Percentiles rank a stretch among this genome's conserved stretches.
phyloP scores from a whole-genome alignment of 140 eudicot genomes.

The Oenanthe javanica region DNA sequence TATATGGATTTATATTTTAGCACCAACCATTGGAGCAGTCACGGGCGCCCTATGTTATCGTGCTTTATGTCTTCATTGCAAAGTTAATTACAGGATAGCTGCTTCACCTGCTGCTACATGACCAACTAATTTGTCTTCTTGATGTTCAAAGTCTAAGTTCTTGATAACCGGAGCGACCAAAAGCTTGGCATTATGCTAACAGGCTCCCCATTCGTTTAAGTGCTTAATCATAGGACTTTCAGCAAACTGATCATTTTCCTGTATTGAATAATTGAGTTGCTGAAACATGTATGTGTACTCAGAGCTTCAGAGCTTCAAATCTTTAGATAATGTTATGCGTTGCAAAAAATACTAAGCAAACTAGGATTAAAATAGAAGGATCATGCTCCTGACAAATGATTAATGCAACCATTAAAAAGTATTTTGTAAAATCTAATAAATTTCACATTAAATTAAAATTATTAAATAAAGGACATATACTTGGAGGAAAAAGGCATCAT shows the following conservation, averaged over 20 bases:
- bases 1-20: conserved; percentile 73
- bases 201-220: neutral
- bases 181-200: neutral
- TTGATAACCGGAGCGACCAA: neutral
- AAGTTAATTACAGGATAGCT: neutral
- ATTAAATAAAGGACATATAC: too few species aligned
- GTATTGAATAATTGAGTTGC: neutral
- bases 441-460: too few species aligned
- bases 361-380: neutral
- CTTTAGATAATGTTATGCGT: neutral
- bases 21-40: conserved; percentile 67
- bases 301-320: neutral
- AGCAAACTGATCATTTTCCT: neutral
- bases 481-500: too few species aligned
- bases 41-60: conserved; percentile 38
- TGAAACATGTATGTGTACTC: neutral
- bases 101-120: conserved; percentile 7
- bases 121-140: neutral
- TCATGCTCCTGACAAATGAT: too few species aligned
- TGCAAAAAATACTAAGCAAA: neutral
- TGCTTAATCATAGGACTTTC: neutral
- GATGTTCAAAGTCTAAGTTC: neutral
- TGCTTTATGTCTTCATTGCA: conserved; percentile 13
- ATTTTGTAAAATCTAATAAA: too few species aligned
- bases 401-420: too few species aligned